Evolutionary conservation across 1,284 basidiomycete species (phyloP), one percentile per base, ranked within the genome.

Genomic region (Heterobasidion occidentale): DNA sequence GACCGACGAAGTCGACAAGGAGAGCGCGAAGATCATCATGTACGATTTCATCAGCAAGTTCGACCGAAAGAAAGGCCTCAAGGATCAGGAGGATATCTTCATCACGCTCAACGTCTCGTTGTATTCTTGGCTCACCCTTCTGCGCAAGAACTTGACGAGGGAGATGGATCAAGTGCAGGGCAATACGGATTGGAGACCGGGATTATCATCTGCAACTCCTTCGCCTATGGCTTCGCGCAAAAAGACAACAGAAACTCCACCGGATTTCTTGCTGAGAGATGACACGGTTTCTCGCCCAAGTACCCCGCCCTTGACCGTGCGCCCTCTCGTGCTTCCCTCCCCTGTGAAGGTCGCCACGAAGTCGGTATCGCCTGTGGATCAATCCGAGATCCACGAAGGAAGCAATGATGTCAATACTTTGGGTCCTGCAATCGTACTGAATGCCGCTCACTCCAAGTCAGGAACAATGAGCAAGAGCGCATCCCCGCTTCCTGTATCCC

Each of bases 31-130:
- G 49, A 67, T 69, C 11, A 74, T 92, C 19, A 65, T 74, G 6
- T 92, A 92, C 63, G 81, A 87, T 64, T 92, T 92, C 70, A 74
- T 83, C 67, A 90, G 87, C 64, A 74, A 78, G 55, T 91, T 91
- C 66, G 68, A 77, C 38, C 77, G 79, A 46, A 72, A 74, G 20
- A 73, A 76, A 54, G 78, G 77, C 14, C 71, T 74, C 62, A 77
- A 76, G 61, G 79, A 81, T 51, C 73, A 77, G 35, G 83, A 88
- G 60, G 84, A 88, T 60, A 90, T 92, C 55, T 91, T 84, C 68
- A 89, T 92, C 67, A 87, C 88, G 2, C 75, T 92, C 60, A 91
- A 92, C 69, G 83, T 91, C 64, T 78, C 84, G 0, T 73, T 91
- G 1, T 91, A 91, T 64, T 81, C 86, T 12, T 90, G 89, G 88